A percentile compares a stretch with the other conserved stretches of the same genome.
Conservation (phyloP, 2,329 filamentous ascomycete genomes). For the Neonectria neomacrospora region DNA sequence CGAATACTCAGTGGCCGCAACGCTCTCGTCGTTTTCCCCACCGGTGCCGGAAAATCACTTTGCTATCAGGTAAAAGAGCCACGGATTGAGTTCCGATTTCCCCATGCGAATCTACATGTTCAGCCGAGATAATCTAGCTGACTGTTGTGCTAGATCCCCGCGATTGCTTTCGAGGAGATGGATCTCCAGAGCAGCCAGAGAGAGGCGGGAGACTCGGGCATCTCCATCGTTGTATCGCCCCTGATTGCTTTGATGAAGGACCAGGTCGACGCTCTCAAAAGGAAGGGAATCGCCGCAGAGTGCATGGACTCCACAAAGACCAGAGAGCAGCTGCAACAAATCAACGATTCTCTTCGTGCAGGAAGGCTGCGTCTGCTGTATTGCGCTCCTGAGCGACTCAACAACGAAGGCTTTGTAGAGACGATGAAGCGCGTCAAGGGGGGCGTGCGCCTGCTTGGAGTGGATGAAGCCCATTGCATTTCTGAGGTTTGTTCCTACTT, state of each 20-base stretch:
- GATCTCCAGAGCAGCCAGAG: constrained; percentile 48
- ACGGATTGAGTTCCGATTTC: neutral
- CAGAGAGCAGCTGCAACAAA: constrained; percentile 56
- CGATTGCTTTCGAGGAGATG: constrained; percentile 58
- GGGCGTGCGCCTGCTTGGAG: constrained; percentile 65
- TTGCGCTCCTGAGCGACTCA: constrained; percentile 68
- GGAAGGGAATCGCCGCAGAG: constrained; percentile 62
- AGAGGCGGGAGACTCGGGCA: constrained; percentile 52
- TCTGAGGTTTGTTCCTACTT: constrained; percentile 47
- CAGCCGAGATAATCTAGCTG: constrained; percentile 1
- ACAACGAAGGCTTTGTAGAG: constrained; percentile 69
- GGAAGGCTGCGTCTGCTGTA: constrained; percentile 66
- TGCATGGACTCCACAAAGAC: constrained; percentile 67
- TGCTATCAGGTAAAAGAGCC: constrained; percentile 57
- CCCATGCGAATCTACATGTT: neutral
- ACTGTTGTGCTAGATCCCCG: constrained; percentile 53
- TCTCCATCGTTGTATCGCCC: constrained; percentile 67
- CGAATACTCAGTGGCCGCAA: constrained; percentile 53
- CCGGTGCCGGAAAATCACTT: constrained; percentile 61
- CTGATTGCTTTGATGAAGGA: constrained; percentile 70
- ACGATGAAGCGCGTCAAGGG: constrained; percentile 65
- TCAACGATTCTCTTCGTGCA: constrained; percentile 52
- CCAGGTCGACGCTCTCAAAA: constrained; percentile 65
- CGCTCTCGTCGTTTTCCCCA: constrained; percentile 58
- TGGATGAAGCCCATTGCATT: constrained; percentile 70